phyloP scores from a whole-genome alignment of 495 filamentous ascomycete species.

The Aspergillus ostianus region DNA sequence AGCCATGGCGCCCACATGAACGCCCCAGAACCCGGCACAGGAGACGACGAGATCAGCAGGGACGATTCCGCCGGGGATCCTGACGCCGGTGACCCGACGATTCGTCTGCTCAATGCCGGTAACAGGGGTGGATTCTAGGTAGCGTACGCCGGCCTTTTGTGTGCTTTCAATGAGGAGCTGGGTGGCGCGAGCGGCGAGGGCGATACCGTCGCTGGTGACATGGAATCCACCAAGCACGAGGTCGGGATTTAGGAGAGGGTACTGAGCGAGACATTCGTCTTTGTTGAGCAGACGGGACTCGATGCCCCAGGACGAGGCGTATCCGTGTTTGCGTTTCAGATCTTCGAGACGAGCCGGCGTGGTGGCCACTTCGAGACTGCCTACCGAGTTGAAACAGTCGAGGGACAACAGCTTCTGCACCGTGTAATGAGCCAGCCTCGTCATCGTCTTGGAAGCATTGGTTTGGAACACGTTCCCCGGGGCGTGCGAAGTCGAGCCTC shows the following conservation, averaged over 20 bases:
- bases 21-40: constrained; percentile 56
- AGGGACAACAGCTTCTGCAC: constrained; percentile 46
- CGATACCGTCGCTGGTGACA: constrained; percentile 50
- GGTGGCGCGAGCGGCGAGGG: constrained; percentile 48
- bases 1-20: constrained; percentile 51
- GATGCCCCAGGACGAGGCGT: constrained; percentile 47
- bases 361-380: constrained; percentile 50
- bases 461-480: constrained; percentile 54
- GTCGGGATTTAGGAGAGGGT: constrained; percentile 44
- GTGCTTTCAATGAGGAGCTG: constrained; percentile 49
- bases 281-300: constrained; percentile 39
- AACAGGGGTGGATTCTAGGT: constrained; percentile 44
- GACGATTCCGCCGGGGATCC: constrained; percentile 36
- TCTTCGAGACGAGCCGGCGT: constrained; percentile 48
- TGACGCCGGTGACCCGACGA: constrained; percentile 44
- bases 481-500: constrained; percentile 53
- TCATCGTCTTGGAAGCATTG: constrained; percentile 50
- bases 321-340: constrained; percentile 52
- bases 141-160: constrained; percentile 44
- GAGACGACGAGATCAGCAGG: constrained; percentile 49
- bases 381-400: constrained; percentile 52
- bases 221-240: constrained; percentile 48
- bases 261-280: constrained; percentile 42
- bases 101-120: constrained; percentile 38
- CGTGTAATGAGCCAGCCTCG: constrained; percentile 46